A percentile compares a stretch with the other conserved stretches of the same genome.
Evolutionary conservation across 2,329 filamentous ascomycete genomes (phyloP).

Genomic region (Colletotrichum falcatum): DNA sequence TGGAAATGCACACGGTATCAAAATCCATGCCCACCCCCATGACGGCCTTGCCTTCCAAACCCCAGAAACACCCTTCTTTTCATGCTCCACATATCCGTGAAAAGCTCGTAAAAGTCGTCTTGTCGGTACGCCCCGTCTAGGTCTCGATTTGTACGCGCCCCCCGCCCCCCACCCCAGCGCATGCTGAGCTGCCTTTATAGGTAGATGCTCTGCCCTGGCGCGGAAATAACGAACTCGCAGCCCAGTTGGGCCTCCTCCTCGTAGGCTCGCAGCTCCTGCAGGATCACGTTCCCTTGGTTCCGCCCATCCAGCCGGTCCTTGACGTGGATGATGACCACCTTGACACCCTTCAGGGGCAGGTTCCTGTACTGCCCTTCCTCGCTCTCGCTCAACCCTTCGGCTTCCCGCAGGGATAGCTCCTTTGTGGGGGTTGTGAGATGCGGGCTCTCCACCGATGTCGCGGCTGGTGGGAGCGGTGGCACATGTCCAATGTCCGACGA

Average conservation of each 20-base stretch:
- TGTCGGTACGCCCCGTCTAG: neutral
- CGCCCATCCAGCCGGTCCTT: conserved; percentile 88
- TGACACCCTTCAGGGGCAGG: conserved; percentile 76
- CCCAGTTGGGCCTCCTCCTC: conserved; percentile 76
- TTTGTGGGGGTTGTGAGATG: conserved; percentile 61
- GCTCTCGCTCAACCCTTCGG: conserved; percentile 45
- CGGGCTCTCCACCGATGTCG: conserved; percentile 49
- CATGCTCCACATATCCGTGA: neutral
- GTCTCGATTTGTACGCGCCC: neutral
- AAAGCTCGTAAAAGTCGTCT: conserved; percentile 13
- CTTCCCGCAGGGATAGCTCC: conserved; percentile 57
- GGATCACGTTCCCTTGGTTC: conserved; percentile 72
- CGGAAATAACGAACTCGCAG: conserved; percentile 82
- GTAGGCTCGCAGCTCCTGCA: conserved; percentile 75
- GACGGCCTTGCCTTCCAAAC: conserved; percentile 4
- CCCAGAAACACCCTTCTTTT: neutral
- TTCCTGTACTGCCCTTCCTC: conserved; percentile 29
- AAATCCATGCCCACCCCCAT: neutral
- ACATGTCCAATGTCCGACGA: conserved; percentile 54
- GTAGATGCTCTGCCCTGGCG: conserved; percentile 70
- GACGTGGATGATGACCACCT: conserved; percentile 90
- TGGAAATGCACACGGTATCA: conserved; percentile 8
- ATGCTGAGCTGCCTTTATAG: conserved; percentile 52
- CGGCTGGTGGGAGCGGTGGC: conserved; percentile 57
- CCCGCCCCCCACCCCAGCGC: no score